Base-by-base conservation (phyloP, 441 rosid genomes). In the Croton laevigatus region DNA sequence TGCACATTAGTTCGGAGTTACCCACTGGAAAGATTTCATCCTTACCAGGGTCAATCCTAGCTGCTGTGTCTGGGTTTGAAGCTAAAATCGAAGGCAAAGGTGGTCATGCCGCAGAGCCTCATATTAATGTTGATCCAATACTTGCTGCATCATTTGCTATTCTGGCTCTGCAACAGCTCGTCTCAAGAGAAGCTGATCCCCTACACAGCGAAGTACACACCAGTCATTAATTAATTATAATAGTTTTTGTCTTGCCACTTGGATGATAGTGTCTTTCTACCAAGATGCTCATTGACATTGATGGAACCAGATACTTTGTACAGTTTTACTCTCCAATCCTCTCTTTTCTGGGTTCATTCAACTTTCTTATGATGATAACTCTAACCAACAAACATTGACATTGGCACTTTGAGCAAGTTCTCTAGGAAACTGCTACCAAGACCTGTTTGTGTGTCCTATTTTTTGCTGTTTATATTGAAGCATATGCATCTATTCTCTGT, bases 171-270 rank as follows among this genome's bases (percentile, higher is more conserved):
- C 97, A 93, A 72, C 90, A 84, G 69, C 83, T 89, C 9, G 67
- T 85, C 79, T 91, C 96, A 4, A 83, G 94, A 80, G 98, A 91
- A 82, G 77, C 72, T 11, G 93, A 91, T 86, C 96, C 96, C 45
- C 88, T 93, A 46, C 65, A 71, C 3, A 88, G 98, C 74, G 76
- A 77, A 71, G 89, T 81, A 81, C 36, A 72, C 68, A 42, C 19
- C 14, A 20, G 2, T 66, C 42, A 10, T 38, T 6, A 45, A 8
- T 59, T 42, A 52, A 42, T 65, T 59, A 68, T 64, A 5, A 27
- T 70, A 8, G 48, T 59, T 71, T 74, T 34, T 19, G 27, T 65
- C 52, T 72, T 66, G 12, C 54, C 53, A 32, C 19, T 59, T 1
- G 11, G 23, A n/a, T 48, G 42, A 66, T 38, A 38, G 14, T 32